Evolutionary conservation across 2,329 filamentous ascomycete species (phyloP).

Genomic region (Coniochaeta sp.): DNA sequence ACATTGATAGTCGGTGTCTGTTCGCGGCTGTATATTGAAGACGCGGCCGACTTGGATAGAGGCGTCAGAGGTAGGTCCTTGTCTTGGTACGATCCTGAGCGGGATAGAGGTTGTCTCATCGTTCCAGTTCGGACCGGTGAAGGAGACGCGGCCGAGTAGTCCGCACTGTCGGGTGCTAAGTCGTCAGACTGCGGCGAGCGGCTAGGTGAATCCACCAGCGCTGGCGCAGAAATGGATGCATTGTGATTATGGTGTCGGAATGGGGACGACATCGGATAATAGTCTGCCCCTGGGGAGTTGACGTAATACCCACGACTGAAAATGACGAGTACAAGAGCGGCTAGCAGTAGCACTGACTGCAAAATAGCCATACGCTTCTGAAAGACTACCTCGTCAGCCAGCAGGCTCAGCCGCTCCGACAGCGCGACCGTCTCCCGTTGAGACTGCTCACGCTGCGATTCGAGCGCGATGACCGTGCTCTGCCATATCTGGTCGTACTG

Average conservation of each 20-base stretch:
- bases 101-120: background rate
- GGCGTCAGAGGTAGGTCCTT: conserved; percentile 1
- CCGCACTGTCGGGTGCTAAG: background rate
- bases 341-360: conserved; percentile 78
- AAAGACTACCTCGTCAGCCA: conserved; percentile 86
- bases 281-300: background rate
- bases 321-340: conserved; percentile 80
- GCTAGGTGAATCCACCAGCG: background rate
- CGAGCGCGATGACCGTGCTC: conserved; percentile 84
- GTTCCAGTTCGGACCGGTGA: background rate
- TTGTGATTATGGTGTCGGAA: conserved; percentile 1
- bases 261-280: background rate
- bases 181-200: background rate
- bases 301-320: conserved; percentile 49
- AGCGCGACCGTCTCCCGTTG: conserved; percentile 78
- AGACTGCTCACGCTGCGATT: conserved; percentile 78
- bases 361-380: conserved; percentile 90
- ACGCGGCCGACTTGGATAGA: background rate
- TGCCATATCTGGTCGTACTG: conserved; percentile 98
- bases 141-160: background rate
- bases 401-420: conserved; percentile 69
- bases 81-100: background rate
- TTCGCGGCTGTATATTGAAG: background rate
- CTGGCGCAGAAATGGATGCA: background rate
- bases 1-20: conserved; percentile 1